Conservation (phyloP, 352 stramenopile species). For the Phytophthora pseudosyringae region DNA sequence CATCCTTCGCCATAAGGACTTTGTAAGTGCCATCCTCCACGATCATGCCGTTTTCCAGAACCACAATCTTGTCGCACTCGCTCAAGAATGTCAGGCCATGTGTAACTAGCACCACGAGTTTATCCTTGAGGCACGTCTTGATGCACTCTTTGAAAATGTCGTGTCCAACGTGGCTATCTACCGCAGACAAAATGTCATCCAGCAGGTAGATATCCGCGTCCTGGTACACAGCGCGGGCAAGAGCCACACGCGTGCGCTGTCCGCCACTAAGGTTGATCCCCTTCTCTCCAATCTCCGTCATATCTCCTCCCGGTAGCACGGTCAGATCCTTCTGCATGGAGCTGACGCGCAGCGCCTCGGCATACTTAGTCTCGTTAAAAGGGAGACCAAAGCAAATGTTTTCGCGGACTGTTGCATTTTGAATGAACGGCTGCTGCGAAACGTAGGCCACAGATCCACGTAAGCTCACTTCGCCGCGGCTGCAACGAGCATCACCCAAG, state of each 20-base stretch:
- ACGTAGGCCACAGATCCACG: constrained; percentile 94
- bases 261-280: constrained; percentile 95
- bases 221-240: constrained; percentile 85
- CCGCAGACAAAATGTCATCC: constrained; percentile 94
- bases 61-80: constrained; percentile 66
- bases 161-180: constrained; percentile 95
- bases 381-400: constrained; percentile 97
- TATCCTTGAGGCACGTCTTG: constrained; percentile 58
- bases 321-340: constrained; percentile 61
- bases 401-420: constrained; percentile 96
- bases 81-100: constrained; percentile 70
- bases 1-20: constrained; percentile 64
- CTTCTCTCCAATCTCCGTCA: constrained; percentile 96
- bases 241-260: constrained; percentile 88
- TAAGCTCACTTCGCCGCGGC: constrained; percentile 58
- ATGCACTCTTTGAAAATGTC: constrained; percentile 91
- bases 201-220: constrained; percentile 92
- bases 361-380: constrained; percentile 69
- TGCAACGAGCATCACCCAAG: constrained; percentile 64
- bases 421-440: constrained; percentile 96
- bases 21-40: constrained; percentile 78
- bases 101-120: constrained; percentile 88
- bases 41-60: constrained; percentile 63
- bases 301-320: constrained; percentile 83
- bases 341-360: constrained; percentile 59